Percentiles rank a stretch among this genome's conserved stretches.
These are phyloP conservation scores for Acidomyces sp. DNA, from an alignment of 495 filamentous ascomycete genomes.

Conservation along the genomic window DNA sequence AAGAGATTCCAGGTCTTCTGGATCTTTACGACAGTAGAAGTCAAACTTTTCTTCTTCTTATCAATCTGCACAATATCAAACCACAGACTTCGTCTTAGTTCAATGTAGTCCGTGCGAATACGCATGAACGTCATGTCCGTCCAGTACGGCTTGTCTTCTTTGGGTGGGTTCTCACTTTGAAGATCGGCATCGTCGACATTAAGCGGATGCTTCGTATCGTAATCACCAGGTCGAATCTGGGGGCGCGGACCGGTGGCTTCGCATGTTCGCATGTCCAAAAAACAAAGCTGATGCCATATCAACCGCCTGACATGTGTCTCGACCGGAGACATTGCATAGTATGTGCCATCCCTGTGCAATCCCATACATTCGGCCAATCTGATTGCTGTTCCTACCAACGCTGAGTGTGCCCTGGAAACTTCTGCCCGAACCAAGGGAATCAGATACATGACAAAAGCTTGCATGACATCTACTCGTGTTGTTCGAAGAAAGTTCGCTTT, in stretches of 20 bases:
- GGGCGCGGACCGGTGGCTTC: slow-evolving; percentile 61
- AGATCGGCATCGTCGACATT: slow-evolving; percentile 52
- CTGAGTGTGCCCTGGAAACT: slow-evolving; percentile 57
- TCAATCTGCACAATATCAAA: slow-evolving; percentile 49
- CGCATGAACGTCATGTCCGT: slow-evolving; percentile 52
- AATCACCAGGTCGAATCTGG: slow-evolving; percentile 55
- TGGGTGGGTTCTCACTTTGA: slow-evolving; percentile 22
- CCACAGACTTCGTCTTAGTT: slow-evolving; percentile 54
- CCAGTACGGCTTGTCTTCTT: slow-evolving; percentile 40
- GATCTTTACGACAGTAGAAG: slow-evolving; percentile 44
- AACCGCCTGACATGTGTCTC: slow-evolving; percentile 64
- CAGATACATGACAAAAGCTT: slow-evolving; percentile 63
- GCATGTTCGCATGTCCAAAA: slow-evolving; percentile 62
- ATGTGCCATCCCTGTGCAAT: slow-evolving; percentile 51
- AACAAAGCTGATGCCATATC: slow-evolving; percentile 62
- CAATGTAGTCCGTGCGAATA: slow-evolving; percentile 59
- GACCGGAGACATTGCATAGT: slow-evolving; percentile 48
- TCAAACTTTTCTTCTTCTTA: slow-evolving; percentile 43
- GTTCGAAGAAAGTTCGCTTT: slow-evolving; percentile 57
- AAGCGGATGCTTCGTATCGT: slow-evolving; percentile 51
- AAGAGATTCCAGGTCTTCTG: slow-evolving; percentile 47
- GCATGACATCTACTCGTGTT: slow-evolving; percentile 55
- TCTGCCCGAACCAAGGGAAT: slow-evolving; percentile 57
- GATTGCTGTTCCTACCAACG: slow-evolving; percentile 54
- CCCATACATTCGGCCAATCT: slow-evolving; percentile 66